Base-by-base conservation (phyloP, 345 rosid genomes). In the Erodium maritimum region DNA sequence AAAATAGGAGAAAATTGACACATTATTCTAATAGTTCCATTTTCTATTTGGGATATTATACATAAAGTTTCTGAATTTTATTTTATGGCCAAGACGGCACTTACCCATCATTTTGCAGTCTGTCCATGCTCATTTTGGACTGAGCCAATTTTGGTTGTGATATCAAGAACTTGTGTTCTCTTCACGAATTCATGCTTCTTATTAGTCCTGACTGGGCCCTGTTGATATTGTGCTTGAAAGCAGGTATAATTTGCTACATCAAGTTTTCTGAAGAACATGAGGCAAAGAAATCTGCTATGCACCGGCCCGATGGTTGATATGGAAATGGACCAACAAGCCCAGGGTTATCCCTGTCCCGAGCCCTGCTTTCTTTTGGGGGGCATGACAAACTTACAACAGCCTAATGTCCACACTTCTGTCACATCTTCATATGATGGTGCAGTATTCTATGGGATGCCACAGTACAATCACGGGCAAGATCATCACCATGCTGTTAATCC, bases 291-390 rank as follows among this genome's bases (percentile, higher is more conserved):
- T 65, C 56, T 71, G n/a, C n/a, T n/a, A n/a, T n/a, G n/a, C n/a
- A n/a, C n/a, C n/a, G n/a, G n/a, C n/a, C n/a, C n/a, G n/a, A n/a
- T n/a, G n/a, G n/a, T n/a, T n/a, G n/a, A n/a, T 75, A 60, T 65
- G 64, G 87, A 76, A 75, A 75, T 73, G 73, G 84, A 82, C 62
- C 87, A 62, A 68, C 71, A 50, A 65, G 65, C 66, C 63, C 87
- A 65, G 58, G 64, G 66, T 45, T 71, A 71, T 65, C 23, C 55
- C 57, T 67, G 63, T 63, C 80, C 68, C 12, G 90, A 81, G 37
- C 83, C 85, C 34, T 76, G 77, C 61, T 60, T 81, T 54, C 57
- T 76, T 65, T 46, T 80, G 60, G 78, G 84, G 63, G 73, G 75
- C 52, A 55, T 65, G 22, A 58, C 79, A 10, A 78, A 68, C 74